Evolutionary conservation across 768 basidiomycete genomes (phyloP).

Genomic region (Obba rivulosa): DNA sequence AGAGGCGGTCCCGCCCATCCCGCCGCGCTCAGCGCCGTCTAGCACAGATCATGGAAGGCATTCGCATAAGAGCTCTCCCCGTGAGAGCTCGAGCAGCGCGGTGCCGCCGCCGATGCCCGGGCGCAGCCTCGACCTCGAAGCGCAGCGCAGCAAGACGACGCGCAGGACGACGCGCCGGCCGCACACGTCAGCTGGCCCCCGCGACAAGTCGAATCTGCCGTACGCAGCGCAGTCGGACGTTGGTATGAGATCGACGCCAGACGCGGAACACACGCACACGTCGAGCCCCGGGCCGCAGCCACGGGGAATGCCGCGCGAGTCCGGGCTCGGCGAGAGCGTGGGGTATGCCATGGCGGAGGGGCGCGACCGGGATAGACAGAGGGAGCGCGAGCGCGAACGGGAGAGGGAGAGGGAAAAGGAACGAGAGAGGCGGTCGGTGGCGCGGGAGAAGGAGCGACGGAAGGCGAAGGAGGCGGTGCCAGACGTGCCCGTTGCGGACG

Average conservation of each 20-base stretch:
- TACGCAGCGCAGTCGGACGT: conserved; percentile 10
- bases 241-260: conserved; percentile 10
- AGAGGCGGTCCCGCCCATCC: neutral
- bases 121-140: conserved; percentile 12
- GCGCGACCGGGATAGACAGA: conserved; percentile 9
- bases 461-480: conserved; percentile 29
- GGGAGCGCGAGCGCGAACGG: conserved; percentile 8
- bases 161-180: conserved; percentile 41
- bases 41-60: no score
- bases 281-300: neutral
- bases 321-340: conserved; percentile 11
- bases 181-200: conserved; percentile 70
- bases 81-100: conserved; percentile 3
- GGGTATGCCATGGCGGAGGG: conserved; percentile 1
- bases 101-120: neutral
- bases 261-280: neutral
- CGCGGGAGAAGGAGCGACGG: conserved; percentile 17
- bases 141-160: conserved; percentile 22
- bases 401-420: conserved; percentile 17
- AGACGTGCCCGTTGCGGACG: conserved; percentile 30
- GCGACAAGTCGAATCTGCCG: conserved; percentile 42
- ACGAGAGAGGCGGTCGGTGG: conserved; percentile 29
- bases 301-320: neutral
- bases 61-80: neutral
- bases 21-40: no score